phyloP scores from a whole-genome alignment of 331 rosid genomes.

The Quercus lobata region DNA sequence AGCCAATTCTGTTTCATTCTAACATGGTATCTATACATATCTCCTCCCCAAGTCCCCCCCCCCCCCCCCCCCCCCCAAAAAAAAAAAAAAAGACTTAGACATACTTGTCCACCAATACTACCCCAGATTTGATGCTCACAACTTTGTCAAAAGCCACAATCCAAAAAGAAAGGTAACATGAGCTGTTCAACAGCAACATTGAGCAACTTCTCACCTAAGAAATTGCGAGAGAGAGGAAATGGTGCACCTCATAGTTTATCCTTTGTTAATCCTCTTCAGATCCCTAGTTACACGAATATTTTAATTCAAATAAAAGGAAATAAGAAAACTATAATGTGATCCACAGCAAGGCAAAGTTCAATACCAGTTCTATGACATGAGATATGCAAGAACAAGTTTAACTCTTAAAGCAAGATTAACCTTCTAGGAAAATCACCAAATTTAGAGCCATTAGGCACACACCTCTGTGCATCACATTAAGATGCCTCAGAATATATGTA shows the following conservation, averaged over 20 bases:
- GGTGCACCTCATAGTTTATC: background rate
- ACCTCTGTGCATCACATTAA: background rate
- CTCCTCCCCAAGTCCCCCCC: rapidly evolving
- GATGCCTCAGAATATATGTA: background rate
- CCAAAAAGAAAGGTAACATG: slow-evolving; percentile 14
- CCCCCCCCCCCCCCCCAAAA: no score
- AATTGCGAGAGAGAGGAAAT: background rate
- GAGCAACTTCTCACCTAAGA: background rate
- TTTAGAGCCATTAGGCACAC: background rate
- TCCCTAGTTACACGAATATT: background rate
- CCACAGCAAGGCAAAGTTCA: background rate
- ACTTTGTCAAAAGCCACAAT: background rate
- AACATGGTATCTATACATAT: no score
- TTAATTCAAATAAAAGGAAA: background rate
- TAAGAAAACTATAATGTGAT: background rate
- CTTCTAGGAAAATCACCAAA: background rate
- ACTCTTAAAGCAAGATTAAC: background rate
- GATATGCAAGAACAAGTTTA: background rate
- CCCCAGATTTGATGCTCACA: background rate
- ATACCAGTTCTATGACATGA: background rate
- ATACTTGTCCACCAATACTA: background rate
- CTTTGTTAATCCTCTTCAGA: background rate
- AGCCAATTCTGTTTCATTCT: no score
- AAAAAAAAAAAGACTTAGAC: background rate
- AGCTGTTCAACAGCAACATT: background rate